Evolutionary conservation across 225 moss, liverwort and hornwort genomes (phyloP), one percentile per base, ranked within the genome.

Genomic region (Straminergon stramineum): DNA sequence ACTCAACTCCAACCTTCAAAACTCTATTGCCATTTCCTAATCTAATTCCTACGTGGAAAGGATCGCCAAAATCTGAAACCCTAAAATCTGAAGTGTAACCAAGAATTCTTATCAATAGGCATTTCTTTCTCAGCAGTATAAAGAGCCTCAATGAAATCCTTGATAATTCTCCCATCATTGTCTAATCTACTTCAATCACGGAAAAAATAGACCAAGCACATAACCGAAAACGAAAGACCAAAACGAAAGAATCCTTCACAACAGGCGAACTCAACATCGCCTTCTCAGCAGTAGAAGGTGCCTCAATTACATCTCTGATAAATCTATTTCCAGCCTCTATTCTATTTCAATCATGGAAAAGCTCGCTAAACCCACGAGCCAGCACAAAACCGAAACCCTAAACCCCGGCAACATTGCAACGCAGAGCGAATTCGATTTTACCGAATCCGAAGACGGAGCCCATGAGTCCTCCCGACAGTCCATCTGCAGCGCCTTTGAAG

Each of bases 361-460:
- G 7, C 37, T 76, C 52, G 17, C 12, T 17, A 70, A 52, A 71
- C 20, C 81, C 30, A 73, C 69, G 57, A 70, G 35, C 51, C 6
- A 58, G 73, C n/a, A 79, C 45, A 26, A 52, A 79, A 39, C 71
- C 48, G 10, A 71, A 88, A 68, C 80, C 87, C 87, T 23, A 69
- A 71, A 85, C 66, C 83, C 51, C 23, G 52, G 63, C 63, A 34
- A 35, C 15, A 28, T 37, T 62, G 45, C 22, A 35, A 35, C 24
- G 20, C 30, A 55, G 39, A 4, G 62, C 45, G 51, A 55, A 55
- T 51, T 75, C 39, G 43, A 39, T 17, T 24, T 61, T 90, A 97
- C 97, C 98, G 58, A 99, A 96, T 90, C 98, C 98, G 53, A 99
- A 97, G 37, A 99, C 96, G 67, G 96, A 97, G 43, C 98, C 98